Evolutionary conservation across 2,329 filamentous ascomycete species (phyloP), one percentile per base, ranked within the genome.

Genomic region (Pleomassaria siparia): DNA sequence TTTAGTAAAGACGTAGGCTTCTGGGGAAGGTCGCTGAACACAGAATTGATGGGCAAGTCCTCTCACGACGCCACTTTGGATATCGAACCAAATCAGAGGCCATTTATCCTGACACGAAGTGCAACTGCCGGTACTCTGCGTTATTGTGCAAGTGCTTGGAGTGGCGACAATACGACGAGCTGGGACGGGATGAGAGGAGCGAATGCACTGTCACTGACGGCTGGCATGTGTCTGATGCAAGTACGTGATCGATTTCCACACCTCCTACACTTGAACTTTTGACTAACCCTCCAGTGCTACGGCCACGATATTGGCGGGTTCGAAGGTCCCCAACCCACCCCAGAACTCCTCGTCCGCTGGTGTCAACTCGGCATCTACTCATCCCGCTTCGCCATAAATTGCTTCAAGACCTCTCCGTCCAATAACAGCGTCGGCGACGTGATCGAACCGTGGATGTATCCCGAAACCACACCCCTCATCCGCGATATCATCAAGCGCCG

Each of bases 401-500:
- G 86, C 68, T 89, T 86, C 79, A 89, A 89, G 72, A 89, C 87
- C 0, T 81, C 79, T 0, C 77, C 80, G 0, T 73, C 79, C 1
- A 83, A 89, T 66, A 88, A 84, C 58, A 75, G 76, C 0, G 76
- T 87, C 20, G 86, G 86, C 7, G 86, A 87, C 28, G 85, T 89
- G 0, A 89, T 89, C 48, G 86, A 89, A 70, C 86, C 86, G 0
- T 89, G 85, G 84, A 88, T 89, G 84, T 87, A 89, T 59, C 83
- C 85, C 0, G 80, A 84, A 28, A 83, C 84, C 22, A 83, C 84
- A 0, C 80, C 79, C 0, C 68, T 85, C 1, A 74, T 89, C 12
- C 80, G 86, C 13, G 77, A 78, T 43, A 78, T 84, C 1, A 88
- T 90, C 65, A 84, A 84, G 67, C 78, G 87, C 6, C 79, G 86